phyloP scores from a whole-genome alignment of 148 eudicot genomes.

The Tetragonia tetragonoides region DNA sequence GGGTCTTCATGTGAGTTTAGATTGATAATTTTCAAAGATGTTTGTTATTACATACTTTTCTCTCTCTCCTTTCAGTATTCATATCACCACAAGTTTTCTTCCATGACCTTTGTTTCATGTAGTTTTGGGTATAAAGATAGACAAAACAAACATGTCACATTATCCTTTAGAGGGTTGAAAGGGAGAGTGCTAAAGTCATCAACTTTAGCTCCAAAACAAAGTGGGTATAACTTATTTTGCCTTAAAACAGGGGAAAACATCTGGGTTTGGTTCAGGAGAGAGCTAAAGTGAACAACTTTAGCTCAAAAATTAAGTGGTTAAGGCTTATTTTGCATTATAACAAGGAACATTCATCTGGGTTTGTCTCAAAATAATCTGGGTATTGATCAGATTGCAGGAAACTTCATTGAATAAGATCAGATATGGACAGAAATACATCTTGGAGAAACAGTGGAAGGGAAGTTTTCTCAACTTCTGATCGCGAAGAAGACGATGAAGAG shows the following conservation, averaged over 20 bases:
- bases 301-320: background rate
- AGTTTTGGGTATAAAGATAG: too few species aligned
- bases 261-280: background rate
- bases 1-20: too few species aligned
- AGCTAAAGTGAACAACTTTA: background rate
- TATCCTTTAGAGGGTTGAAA: background rate
- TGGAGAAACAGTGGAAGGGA: constrained; percentile 61
- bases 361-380: background rate
- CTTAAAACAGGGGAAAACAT: background rate
- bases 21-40: too few species aligned
- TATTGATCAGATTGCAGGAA: constrained; percentile 11
- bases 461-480: constrained; percentile 45
- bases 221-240: background rate
- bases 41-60: too few species aligned
- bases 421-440: constrained; percentile 44
- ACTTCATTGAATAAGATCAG: background rate
- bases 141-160: too few species aligned
- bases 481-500: constrained; percentile 76
- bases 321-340: constrained; percentile 4
- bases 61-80: too few species aligned
- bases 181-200: background rate
- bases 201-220: background rate
- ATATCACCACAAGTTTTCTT: too few species aligned
- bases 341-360: background rate
- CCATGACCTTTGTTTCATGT: too few species aligned